phyloP scores from a whole-genome alignment of 1,284 basidiomycete genomes.

The Pascua guehoae region DNA sequence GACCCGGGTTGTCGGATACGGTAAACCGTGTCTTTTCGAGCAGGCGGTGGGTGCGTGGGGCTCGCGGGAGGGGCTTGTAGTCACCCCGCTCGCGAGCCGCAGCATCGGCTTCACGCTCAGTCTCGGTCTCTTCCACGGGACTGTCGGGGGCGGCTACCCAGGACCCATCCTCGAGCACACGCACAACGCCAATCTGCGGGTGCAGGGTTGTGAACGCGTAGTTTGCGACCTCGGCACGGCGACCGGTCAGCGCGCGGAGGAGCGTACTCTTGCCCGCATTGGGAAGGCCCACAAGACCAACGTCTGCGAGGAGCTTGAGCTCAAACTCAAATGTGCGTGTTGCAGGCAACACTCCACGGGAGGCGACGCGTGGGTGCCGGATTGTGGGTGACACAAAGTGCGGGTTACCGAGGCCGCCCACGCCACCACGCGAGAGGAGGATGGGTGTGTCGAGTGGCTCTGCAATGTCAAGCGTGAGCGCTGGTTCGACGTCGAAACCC shows the following conservation, averaged over 20 bases:
- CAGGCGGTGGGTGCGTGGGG: slow-evolving; percentile 2
- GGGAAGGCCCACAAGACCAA: slow-evolving; percentile 88
- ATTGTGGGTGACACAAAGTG: slow-evolving; percentile 58
- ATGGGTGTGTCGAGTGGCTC: slow-evolving; percentile 56
- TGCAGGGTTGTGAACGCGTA: slow-evolving; percentile 96
- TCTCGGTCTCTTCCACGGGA: slow-evolving; percentile 66
- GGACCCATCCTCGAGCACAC: slow-evolving; percentile 74
- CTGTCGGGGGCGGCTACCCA: slow-evolving; percentile 55
- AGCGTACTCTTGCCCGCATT: slow-evolving; percentile 83
- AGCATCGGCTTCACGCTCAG: slow-evolving; percentile 58
- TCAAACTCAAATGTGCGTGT: slow-evolving; percentile 81
- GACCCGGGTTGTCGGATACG: slow-evolving; percentile 95
- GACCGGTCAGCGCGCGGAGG: slow-evolving; percentile 81
- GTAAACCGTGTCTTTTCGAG: slow-evolving; percentile 78
- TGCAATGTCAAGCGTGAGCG: slow-evolving; percentile 62
- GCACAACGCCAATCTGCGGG: slow-evolving; percentile 88
- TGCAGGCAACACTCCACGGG: slow-evolving; percentile 75
- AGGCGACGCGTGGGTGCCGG: slow-evolving; percentile 75
- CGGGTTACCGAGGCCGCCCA: slow-evolving; percentile 85
- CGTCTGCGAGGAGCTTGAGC: slow-evolving; percentile 88
- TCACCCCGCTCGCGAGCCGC: slow-evolving; percentile 33
- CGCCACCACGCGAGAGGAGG: slow-evolving; percentile 72
- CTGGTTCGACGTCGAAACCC: slow-evolving; percentile 48
- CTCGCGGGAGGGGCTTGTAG: slow-evolving; percentile 24
- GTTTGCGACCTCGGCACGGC: slow-evolving; percentile 80